These are phyloP conservation scores for Scutellaria minor DNA, from an alignment of 257 asterid genomes.

Conservation along the genomic window DNA sequence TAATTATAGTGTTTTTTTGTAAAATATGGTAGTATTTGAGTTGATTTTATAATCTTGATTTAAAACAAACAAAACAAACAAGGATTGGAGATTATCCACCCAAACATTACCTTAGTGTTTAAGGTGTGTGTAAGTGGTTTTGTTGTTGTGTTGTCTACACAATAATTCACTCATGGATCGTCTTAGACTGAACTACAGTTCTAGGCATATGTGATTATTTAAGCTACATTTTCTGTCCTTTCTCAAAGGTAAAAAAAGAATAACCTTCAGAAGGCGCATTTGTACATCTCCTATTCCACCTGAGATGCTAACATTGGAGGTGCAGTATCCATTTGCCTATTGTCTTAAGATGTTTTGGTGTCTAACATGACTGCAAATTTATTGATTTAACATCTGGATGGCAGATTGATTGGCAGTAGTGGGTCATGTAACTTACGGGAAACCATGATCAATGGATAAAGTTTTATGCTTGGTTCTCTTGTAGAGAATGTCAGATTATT, in stretches of 20 bases:
- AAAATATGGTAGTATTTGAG: no score
- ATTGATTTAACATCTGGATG: no score
- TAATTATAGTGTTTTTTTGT: no score
- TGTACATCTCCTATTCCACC: no score
- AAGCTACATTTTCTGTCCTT: not conserved
- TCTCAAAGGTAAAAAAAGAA: not conserved
- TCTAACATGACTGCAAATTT: not conserved
- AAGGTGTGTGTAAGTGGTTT: not conserved
- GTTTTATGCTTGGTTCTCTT: no score
- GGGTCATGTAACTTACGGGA: not conserved
- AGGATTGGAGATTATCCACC: not conserved
- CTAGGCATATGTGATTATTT: not conserved
- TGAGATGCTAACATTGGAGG: not conserved
- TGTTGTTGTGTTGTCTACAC: not conserved
- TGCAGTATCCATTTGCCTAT: not conserved
- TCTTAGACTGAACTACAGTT: not conserved
- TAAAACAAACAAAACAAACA: no score
- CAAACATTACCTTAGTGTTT: no score
- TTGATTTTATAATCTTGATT: no score
- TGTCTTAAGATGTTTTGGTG: not conserved
- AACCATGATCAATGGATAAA: no score
- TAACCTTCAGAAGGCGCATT: not conserved
- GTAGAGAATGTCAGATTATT: no score
- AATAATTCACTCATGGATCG: not conserved
- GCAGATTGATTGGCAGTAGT: not conserved